Evolutionary conservation across 2,329 filamentous ascomycete species (phyloP).

Genomic region (Fusarium stilboides): DNA sequence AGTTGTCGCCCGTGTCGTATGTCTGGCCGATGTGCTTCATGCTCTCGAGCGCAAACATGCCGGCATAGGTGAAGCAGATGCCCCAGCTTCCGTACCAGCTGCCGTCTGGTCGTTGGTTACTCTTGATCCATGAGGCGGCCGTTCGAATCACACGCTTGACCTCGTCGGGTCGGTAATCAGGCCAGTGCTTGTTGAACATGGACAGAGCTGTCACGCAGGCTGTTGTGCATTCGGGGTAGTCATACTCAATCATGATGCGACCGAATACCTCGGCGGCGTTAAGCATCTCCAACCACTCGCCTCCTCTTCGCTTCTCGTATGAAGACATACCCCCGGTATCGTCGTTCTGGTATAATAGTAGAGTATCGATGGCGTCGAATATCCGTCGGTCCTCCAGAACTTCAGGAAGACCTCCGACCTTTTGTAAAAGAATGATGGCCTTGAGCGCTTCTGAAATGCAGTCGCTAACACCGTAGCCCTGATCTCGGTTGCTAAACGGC

Average conservation of each 20-base stretch:
- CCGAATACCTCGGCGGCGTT: constrained; percentile 98
- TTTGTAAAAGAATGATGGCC: constrained; percentile 86
- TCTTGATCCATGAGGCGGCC: constrained; percentile 87
- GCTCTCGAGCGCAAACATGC: constrained; percentile 95
- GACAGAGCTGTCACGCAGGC: constrained; percentile 91
- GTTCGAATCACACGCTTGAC: constrained; percentile 80
- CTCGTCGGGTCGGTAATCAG: constrained; percentile 82
- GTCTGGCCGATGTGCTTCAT: constrained; percentile 86
- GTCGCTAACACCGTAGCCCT: constrained; percentile 96
- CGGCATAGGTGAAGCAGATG: constrained; percentile 97
- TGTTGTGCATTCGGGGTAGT: constrained; percentile 98
- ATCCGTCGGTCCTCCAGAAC: constrained; percentile 83
- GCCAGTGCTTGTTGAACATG: constrained; percentile 85
- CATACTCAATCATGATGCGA: constrained; percentile 98
- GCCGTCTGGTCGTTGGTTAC: constrained; percentile 83
- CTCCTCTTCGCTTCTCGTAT: constrained; percentile 88
- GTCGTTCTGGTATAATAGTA: constrained; percentile 90
- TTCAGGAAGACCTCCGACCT: constrained; percentile 79
- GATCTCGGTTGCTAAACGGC: constrained; percentile 93
- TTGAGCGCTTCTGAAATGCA: constrained; percentile 94
- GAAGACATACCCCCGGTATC: constrained; percentile 86
- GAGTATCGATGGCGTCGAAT: constrained; percentile 89
- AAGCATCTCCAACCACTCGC: constrained; percentile 83
- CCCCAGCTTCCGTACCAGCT: constrained; percentile 99
- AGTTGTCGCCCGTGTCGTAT: constrained; percentile 79